Evolutionary conservation across 1,284 basidiomycete genomes (phyloP), one percentile per base, ranked within the genome.

Genomic region (Thecaphora frezii): DNA sequence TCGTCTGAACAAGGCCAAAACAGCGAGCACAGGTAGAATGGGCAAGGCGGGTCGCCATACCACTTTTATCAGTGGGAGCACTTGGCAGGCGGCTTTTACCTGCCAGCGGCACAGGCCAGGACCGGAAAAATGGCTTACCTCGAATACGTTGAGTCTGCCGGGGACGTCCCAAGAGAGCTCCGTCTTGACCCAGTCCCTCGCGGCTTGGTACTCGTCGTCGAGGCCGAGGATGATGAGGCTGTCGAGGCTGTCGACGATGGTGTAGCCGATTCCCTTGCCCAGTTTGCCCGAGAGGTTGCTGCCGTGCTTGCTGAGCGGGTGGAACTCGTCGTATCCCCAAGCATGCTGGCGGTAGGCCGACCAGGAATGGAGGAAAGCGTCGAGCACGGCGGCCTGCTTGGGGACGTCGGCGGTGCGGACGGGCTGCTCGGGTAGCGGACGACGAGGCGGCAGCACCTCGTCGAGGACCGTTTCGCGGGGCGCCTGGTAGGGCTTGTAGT

Each of bases 221-320:
- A 93, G 83, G 1, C 87, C 89, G 87, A 96, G 88, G 50, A 97
- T 81, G 44, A 91, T 84, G 81, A 97, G 86, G 5, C 89, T 89
- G 79, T 97, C 93, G 33, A 81, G 71, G 10, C 73, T 66, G 55
- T 81, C 80, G 48, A 81, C 65, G 42, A 81, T 74, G 41, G 74
- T 76, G 57, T 76, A 78, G 8, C 76, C 76, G 26, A 77, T 58
- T 13, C 67, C 67, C 22, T 61, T 54, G 21, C 56, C 69, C 8
- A 48, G 23, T 26, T 62, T 52, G 19, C 64, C 62, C 36, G 51
- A 70, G 25, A 77, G 64, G 42, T 78, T 78, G 26, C 51, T 58
- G 14, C 76, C 76, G 12, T 40, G 25, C 26, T 71, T 48, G 46
- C 60, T 62, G 42, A 77, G 60, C 1, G 76, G 76, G 39, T 78